phyloP scores from a whole-genome alignment of 306 rosid genomes.

The Trifolium pratense region DNA sequence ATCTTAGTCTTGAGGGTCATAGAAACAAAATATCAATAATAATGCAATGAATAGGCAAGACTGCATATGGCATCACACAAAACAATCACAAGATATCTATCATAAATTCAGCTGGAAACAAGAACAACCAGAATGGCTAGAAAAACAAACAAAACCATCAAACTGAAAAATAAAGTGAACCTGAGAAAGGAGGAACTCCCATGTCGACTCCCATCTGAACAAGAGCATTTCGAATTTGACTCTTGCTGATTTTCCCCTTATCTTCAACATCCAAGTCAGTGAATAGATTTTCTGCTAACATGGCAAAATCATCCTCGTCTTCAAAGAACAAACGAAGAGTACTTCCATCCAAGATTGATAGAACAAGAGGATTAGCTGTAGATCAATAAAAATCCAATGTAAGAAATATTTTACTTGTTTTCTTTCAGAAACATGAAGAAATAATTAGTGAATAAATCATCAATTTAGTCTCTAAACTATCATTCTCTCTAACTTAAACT shows the following conservation, averaged over 20 bases:
- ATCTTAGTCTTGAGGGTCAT: slow-evolving; percentile 8
- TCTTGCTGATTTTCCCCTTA: slow-evolving; percentile 83
- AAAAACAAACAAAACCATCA: slow-evolving; percentile 17
- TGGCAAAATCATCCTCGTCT: slow-evolving; percentile 97
- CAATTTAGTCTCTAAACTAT: neutral
- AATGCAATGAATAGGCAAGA: slow-evolving; percentile 22
- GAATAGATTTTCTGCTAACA: slow-evolving; percentile 86
- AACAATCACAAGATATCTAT: slow-evolving; percentile 11
- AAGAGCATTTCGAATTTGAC: slow-evolving; percentile 74
- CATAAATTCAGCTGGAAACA: neutral
- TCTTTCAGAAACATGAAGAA: slow-evolving; percentile 5
- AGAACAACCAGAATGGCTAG: neutral
- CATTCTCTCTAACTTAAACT: neutral
- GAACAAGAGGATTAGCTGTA: slow-evolving; percentile 80
- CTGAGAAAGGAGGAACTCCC: slow-evolving; percentile 98
- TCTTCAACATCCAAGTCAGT: slow-evolving; percentile 89
- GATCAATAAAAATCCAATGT: slow-evolving; percentile 32
- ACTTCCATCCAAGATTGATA: slow-evolving; percentile 83
- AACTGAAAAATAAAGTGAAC: slow-evolving; percentile 45
- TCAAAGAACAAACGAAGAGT: slow-evolving; percentile 65
- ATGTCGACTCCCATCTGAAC: slow-evolving; percentile 84
- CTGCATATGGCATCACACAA: neutral
- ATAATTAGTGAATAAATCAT: neutral
- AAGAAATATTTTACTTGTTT: slow-evolving; percentile 1
- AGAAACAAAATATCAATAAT: slow-evolving; percentile 12